Base-by-base conservation (phyloP, 2,329 filamentous ascomycete species). In the Graphilbum fragrans region DNA sequence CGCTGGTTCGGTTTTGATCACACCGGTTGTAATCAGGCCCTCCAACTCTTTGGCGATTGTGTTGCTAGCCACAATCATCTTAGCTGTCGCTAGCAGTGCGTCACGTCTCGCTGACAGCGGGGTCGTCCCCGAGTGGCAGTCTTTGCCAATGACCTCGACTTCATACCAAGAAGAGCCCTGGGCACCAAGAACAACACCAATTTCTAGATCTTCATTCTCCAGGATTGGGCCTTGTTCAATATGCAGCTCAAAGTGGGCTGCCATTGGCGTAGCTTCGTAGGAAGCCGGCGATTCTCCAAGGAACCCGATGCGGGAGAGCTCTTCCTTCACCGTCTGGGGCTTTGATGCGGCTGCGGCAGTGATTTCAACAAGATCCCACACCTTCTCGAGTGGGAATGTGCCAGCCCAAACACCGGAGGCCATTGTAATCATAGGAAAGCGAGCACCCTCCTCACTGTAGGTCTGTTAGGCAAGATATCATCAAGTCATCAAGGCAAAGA, bases 191-290 rank as follows among this genome's bases (percentile, higher is more conserved):
- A 88, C 83, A 5, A 85, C 70, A 19, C 81, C 79, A 41, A 90
- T 70, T 40, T 76, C 76, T 46, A 77, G 70, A 18, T 66, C 61
- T 21, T 70, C 67, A 14, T 68, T 67, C 52, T 88, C 78, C 1
- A 93, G 68, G 31, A 86, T 73, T 0, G 84, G 83, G 0, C 84
- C 83, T 56, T 93, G 86, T 56, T 93, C 86, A 41, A 90, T 90
- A 54, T 92, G 85, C 11, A 92, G 67, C 57, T 90, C 84, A 53
- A 90, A 88, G 57, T 90, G 83, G 0, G 82, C 83, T 1, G 74
- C 80, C 60, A 86, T 76, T 0, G 80, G 80, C n/a, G 70, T 73
- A 20, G 67, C 63, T 45, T 69, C 63, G 53, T 80, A 66, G 38
- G 67, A 75, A 9, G 74, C 72, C 11, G 70, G 66, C 0, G 67